phyloP scores from a whole-genome alignment of 495 filamentous ascomycete genomes.

The Aspergillus sclerotioniger region DNA sequence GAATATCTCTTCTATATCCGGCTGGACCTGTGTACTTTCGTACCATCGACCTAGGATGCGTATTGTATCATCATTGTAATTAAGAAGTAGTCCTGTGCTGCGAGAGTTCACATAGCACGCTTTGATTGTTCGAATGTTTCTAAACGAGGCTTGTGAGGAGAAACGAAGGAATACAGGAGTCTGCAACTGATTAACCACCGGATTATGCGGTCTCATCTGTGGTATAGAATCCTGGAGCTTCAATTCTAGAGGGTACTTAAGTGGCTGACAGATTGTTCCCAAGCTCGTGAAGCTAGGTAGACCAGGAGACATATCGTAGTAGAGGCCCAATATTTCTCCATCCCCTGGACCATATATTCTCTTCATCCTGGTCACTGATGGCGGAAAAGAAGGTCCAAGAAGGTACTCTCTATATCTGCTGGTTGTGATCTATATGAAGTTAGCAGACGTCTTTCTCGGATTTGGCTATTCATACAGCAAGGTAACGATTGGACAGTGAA shows the following conservation, averaged over 20 bases:
- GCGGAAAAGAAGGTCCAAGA: conserved; percentile 1
- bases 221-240: background rate
- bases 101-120: background rate
- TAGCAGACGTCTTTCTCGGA: background rate
- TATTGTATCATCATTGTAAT: background rate
- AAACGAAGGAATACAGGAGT: too few relatives aligned
- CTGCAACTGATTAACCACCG: too few relatives aligned
- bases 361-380: background rate
- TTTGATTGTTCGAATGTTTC: background rate
- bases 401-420: background rate
- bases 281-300: background rate
- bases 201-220: background rate
- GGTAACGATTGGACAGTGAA: background rate
- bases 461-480: background rate
- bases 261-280: background rate
- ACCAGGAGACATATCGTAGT: conserved; percentile 1
- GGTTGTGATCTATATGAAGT: background rate
- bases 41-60: conserved; percentile 1
- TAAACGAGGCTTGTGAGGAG: conserved; percentile 2
- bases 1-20: background rate
- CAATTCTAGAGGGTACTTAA: background rate
- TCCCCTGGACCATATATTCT: background rate
- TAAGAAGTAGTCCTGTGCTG: background rate
- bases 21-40: background rate
- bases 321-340: background rate